phyloP scores from a whole-genome alignment of 306 rosid species.

The Glycyrrhiza uralensis region DNA sequence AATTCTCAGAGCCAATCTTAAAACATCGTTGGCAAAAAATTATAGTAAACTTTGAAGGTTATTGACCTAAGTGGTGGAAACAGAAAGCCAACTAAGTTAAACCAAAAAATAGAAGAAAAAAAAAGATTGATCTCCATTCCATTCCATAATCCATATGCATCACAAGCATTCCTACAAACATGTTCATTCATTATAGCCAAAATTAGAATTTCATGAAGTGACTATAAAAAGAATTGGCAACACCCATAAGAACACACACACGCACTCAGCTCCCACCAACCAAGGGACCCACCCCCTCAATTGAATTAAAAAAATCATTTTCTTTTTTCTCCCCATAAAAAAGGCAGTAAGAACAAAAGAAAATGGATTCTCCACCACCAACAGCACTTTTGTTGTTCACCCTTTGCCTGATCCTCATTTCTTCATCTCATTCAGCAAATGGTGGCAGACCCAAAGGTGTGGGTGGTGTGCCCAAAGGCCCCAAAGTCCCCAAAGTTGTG shows the following conservation, averaged over 20 bases:
- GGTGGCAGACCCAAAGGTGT: no score
- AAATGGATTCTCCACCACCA: conserved; percentile 16
- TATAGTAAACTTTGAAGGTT: no score
- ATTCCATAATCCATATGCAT: no score
- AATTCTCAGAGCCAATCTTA: no score
- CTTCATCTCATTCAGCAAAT: not conserved
- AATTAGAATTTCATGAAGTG: not conserved
- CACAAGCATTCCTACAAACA: not conserved
- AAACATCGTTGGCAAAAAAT: no score
- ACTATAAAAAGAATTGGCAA: not conserved
- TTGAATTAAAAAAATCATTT: no score
- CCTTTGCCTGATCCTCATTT: not conserved
- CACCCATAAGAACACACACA: not conserved
- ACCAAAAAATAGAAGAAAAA: not conserved
- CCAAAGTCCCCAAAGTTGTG: no score
- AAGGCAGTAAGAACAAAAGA: no score
- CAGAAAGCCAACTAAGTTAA: not conserved
- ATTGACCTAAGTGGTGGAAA: no score
- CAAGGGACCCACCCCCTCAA: not conserved
- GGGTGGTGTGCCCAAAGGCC: no score
- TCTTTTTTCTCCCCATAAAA: no score
- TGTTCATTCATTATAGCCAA: not conserved
- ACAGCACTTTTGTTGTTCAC: not conserved
- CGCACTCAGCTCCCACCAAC: not conserved
- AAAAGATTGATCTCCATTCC: not conserved